phyloP scores from a whole-genome alignment of 495 filamentous ascomycete species.

The Lasiosphaeria hispida region DNA sequence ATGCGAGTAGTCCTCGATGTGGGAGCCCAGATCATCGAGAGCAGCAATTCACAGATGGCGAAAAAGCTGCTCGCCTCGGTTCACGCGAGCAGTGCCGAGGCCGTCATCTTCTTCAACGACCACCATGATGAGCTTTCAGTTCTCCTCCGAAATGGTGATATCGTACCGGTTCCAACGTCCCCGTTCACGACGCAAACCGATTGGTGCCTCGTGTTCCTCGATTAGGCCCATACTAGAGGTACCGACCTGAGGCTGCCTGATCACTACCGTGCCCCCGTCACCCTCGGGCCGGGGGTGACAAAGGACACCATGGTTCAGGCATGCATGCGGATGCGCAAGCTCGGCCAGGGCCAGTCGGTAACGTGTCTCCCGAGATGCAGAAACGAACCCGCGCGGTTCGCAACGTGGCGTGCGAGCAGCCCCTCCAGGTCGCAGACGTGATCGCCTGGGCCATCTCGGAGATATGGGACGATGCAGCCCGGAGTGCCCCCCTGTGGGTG shows the following conservation, averaged over 20 bases:
- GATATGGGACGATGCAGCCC: too few relatives aligned
- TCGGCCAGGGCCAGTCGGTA: slow-evolving; percentile 62
- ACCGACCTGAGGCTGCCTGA: slow-evolving; percentile 67
- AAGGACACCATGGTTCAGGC: slow-evolving; percentile 76
- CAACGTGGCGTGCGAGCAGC: background rate
- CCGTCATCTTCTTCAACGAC: too few relatives aligned
- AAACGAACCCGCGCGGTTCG: slow-evolving; percentile 33
- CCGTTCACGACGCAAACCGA: slow-evolving; percentile 56
- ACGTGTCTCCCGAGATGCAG: slow-evolving; percentile 53
- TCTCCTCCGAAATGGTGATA: too few relatives aligned
- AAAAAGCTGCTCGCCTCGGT: too few relatives aligned
- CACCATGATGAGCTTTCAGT: too few relatives aligned
- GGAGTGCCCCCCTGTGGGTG: too few relatives aligned
- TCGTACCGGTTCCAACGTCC: too few relatives aligned
- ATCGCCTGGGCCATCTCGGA: slow-evolving; percentile 47
- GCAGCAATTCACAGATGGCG: too few relatives aligned
- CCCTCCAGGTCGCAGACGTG: slow-evolving; percentile 48
- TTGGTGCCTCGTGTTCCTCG: slow-evolving; percentile 67
- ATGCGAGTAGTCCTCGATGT: slow-evolving; percentile 68
- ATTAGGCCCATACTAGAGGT: slow-evolving; percentile 74
- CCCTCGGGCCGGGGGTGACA: slow-evolving; percentile 62
- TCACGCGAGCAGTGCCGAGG: too few relatives aligned
- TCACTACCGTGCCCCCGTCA: slow-evolving; percentile 63
- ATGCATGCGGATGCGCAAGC: slow-evolving; percentile 65
- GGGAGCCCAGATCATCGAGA: slow-evolving; percentile 48